Conservation (phyloP, 495 filamentous ascomycete genomes). For the Tetracladium setigerum region DNA sequence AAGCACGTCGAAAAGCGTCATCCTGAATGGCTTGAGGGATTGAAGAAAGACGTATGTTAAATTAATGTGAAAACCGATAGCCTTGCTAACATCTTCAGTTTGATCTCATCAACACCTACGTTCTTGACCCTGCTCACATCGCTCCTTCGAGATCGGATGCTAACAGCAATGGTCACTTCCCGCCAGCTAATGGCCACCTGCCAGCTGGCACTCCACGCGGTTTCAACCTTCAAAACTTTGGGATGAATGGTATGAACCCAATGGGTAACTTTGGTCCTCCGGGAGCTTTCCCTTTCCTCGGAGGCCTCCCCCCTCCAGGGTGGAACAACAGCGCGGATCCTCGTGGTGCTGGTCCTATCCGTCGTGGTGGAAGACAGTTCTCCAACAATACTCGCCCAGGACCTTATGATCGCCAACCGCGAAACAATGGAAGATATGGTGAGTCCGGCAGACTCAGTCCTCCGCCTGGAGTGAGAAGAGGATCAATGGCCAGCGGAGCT, state of each 20-base stretch:
- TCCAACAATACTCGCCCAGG: conserved; percentile 16
- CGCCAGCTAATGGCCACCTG: conserved; percentile 59
- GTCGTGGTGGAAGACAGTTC: conserved; percentile 29
- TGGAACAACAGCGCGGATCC: conserved; percentile 26
- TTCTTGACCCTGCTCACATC: conserved; percentile 87
- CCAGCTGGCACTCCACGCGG: conserved; percentile 84
- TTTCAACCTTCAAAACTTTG: conserved; percentile 70
- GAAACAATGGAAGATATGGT: conserved; percentile 24
- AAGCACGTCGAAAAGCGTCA: conserved; percentile 98
- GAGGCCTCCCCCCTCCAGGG: conserved; percentile 37
- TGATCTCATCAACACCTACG: conserved; percentile 83
- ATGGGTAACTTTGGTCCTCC: conserved; percentile 41
- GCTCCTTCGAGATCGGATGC: conserved; percentile 87
- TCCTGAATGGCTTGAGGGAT: conserved; percentile 71
- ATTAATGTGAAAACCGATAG: conserved; percentile 15
- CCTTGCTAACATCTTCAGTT: conserved; percentile 44
- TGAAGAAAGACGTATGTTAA: conserved; percentile 71
- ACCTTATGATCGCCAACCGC: conserved; percentile 23
- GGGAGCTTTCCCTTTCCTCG: conserved; percentile 44
- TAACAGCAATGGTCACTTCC: conserved; percentile 97
- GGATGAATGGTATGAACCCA: conserved; percentile 47
- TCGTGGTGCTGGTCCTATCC: conserved; percentile 35
- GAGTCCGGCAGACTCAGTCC: conserved; percentile 23
- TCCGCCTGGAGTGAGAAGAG: conserved; percentile 24
- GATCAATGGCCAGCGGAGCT: conserved; percentile 34